Percentiles rank a stretch among this genome's conserved stretches.
These are phyloP conservation scores for Suhomyces bribrorum DNA, from an alignment of 1,139 yeast species.

Conservation along the genomic window DNA sequence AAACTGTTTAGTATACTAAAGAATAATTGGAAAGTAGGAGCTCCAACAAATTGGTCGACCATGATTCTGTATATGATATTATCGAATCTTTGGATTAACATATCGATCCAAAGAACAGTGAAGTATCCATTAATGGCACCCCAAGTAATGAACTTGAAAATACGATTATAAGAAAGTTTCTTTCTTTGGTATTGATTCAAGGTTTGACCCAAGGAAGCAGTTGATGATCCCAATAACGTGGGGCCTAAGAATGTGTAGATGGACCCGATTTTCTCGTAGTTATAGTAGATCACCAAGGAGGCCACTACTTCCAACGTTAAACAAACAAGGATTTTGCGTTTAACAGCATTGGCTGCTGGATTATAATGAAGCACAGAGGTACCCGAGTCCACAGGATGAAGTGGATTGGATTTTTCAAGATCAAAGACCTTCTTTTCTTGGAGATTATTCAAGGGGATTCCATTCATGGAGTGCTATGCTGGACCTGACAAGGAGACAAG, in stretches of 20 bases:
- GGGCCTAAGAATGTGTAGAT: conserved; percentile 37
- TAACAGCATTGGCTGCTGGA: conserved; percentile 3
- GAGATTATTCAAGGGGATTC: conserved; percentile 7
- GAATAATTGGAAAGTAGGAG: conserved; percentile 53
- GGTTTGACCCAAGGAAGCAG: conserved; percentile 62
- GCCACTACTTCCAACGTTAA: conserved; percentile 27
- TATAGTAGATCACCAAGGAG: conserved; percentile 28
- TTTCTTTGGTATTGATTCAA: conserved; percentile 49
- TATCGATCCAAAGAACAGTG: conserved; percentile 59
- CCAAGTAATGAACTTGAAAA: conserved; percentile 58
- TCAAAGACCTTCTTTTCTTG: conserved; percentile 12
- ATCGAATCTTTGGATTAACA: conserved; percentile 41
- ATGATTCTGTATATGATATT: conserved; percentile 39
- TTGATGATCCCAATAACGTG: conserved; percentile 44
- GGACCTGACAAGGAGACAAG: neutral
- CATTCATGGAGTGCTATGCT: conserved; percentile 1
- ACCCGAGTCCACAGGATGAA: conserved; percentile 13
- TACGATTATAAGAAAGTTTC: conserved; percentile 40
- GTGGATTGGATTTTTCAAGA: conserved; percentile 13
- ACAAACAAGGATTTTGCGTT: conserved; percentile 8
- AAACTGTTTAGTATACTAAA: conserved; percentile 50
- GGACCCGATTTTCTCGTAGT: conserved; percentile 26
- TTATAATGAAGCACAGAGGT: conserved; percentile 8
- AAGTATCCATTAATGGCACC: conserved; percentile 61
- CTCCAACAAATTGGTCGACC: conserved; percentile 57